Evolutionary conservation across 2,329 filamentous ascomycete species (phyloP), one percentile per base, ranked within the genome.

Genomic region (Cladorrhinum sp.): DNA sequence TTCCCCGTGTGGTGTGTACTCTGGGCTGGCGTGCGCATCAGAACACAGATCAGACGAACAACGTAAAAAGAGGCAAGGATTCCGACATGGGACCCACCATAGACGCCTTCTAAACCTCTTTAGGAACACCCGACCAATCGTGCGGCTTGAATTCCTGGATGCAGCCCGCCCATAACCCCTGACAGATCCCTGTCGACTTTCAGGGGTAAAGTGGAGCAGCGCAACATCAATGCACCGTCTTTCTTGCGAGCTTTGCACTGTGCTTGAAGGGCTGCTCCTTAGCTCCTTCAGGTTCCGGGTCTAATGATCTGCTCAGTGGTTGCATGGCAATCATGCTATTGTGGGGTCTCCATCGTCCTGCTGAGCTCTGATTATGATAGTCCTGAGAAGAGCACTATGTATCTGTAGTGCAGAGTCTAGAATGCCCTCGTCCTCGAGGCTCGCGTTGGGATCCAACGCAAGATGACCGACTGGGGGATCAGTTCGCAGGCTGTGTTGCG

Each of bases 181-280:
- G 45, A 59, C 60, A 55, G 64, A 60, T 61, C 59, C 62, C 38
- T 57, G 50, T 41, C 23, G 41, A 51, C 59, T 29, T 45, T 68
- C 67, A 69, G 67, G 67, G 67, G 67, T 66, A 69, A 69, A 66
- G 65, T 53, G 67, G 67, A 51, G 10, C 57, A n/a, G 24, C n/a
- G 36, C 18, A 56, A 24, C 38, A 25, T 56, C 53, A 18, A 13
- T 18, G 16, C 41, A 45, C 41, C 18, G 41, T 45, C 6, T 45
- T 12, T 45, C 41, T 22, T 36, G 32, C 3, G 12, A 36, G 12
- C 32, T 36, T 36, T 36, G 12, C 32, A 36, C 32, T 36, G 32
- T 36, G 32, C 32, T 12, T 12, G 32, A 45, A 45, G n/a, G 41
- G 41, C 41, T 45, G n/a, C n/a, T 45, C n/a, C 41, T 45, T 4